Evolutionary conservation across 2,329 filamentous ascomycete species (phyloP), one percentile per base, ranked within the genome.

Genomic region (Rutstroemia sp.): DNA sequence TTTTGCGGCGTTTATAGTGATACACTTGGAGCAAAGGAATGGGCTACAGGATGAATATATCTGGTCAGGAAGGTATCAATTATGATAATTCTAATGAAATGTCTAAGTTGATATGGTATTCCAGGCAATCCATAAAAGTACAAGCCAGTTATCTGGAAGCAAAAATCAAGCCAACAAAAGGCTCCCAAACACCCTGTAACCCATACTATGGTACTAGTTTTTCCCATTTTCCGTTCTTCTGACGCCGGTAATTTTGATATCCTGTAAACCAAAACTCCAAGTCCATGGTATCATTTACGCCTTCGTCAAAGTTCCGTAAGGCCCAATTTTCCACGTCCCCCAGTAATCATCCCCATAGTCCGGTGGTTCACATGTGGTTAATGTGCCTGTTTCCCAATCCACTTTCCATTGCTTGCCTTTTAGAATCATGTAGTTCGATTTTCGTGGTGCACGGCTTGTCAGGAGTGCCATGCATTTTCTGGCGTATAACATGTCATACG

Each of bases 381-480:
- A 78, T 55, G 75, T 74, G 39, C 80, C 80, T 16, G 78, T 82
- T 14, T 70, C 69, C 80, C 80, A 83, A 71, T 83, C 80, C 45
- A 83, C 78, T 58, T 76, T 75, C 78, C 79, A 83, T 64, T 79
- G 74, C 66, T 78, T 81, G 44, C 79, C 80, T 60, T 78, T 75
- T 67, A 73, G 73, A 63, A 83, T 76, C 56, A 83, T 75, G 61
- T 79, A 79, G 63, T 81, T 79, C 58, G 75, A 79, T 66, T 83
- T 82, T 52, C 80, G 73, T 23, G 81, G 81, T 57, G 76, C 79
- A 56, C 77, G 73, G 66, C 78, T 80, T 23, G 81, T 72, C 9
- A 83, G 70, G 50, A 81, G 78, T n/a, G 77, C 76, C 67, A 82
- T 82, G 69, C 80, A 83, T 9, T 81, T 72, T 67, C 79, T 81